Conservation (phyloP, 1,139 yeast species). For the Candida tetrigidarum region DNA sequence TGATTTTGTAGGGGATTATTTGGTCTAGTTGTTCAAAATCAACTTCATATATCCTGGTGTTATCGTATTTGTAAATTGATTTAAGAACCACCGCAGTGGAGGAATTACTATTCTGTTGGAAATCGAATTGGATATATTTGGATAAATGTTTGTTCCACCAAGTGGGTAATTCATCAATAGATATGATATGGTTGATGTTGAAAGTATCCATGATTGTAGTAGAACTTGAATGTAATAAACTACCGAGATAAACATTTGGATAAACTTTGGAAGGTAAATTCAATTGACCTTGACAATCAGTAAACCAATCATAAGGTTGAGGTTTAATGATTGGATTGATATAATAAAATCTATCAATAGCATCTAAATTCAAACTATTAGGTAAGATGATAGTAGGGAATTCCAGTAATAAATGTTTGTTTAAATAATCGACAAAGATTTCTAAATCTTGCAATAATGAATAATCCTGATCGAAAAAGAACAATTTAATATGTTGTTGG, state of each 20-base stretch:
- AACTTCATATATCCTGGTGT: conserved; percentile 35
- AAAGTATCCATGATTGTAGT: conserved; percentile 29
- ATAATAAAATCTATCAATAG: conserved; percentile 11
- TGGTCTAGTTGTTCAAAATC: conserved; percentile 15
- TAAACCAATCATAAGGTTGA: conserved; percentile 38
- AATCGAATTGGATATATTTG: conserved; percentile 22
- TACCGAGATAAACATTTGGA: conserved; percentile 38
- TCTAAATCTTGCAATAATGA: conserved; percentile 37
- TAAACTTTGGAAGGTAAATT: conserved; percentile 42
- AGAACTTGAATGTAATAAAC: conserved; percentile 41
- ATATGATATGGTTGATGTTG: conserved; percentile 31
- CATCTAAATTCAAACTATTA: conserved; percentile 10
- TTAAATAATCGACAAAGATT: conserved; percentile 26
- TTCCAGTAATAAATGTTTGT: conserved; percentile 11
- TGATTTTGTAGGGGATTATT: conserved; percentile 9
- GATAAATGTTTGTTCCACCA: conserved; percentile 32
- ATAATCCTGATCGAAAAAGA: conserved; percentile 38
- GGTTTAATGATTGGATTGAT: conserved; percentile 11
- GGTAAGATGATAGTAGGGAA: conserved; percentile 14
- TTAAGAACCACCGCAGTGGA: conserved; percentile 14
- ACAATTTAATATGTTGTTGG: conserved; percentile 26
- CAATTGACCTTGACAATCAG: conserved; percentile 30
- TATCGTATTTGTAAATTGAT: conserved; percentile 32
- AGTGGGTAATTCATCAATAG: conserved; percentile 42
- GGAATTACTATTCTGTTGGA: conserved; percentile 20